Base-by-base conservation (phyloP, 345 rosid genomes). In the Pistacia vera region DNA sequence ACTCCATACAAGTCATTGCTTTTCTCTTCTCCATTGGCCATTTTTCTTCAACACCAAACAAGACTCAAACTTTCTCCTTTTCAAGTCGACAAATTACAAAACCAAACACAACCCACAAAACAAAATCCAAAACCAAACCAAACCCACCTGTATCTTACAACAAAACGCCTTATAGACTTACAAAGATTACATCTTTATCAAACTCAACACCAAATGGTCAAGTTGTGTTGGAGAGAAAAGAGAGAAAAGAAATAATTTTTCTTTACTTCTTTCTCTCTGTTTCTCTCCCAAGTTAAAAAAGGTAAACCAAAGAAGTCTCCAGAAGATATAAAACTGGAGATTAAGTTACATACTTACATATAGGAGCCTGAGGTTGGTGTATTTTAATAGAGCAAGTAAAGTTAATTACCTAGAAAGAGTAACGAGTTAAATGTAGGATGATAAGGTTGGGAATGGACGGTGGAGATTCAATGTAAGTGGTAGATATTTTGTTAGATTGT, bases 1-100 rank as follows among this genome's bases (percentile, higher is more conserved):
- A 91, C 88, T 41, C 85, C 86, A 81, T 95, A 95, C 52, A 90
- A 89, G 51, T 95, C 95, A 60, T 57, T 70, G 78, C 61, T 76
- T 66, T 86, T 81, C 63, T 80, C 84, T 78, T 68, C 88, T 71
- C 75, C 86, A 61, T 75, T 81, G 11, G 85, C 91, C 86, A 87
- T 87, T 85, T 68, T 70, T 75, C 65, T 48, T 11, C 60, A 33
- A 75, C 25, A 9, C 68, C 35, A 51, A 38, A 49, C 62, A 16
- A 33, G 33, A 68, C 12, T 61, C 71, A 63, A 71, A 11, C 28
- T 56, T 75, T 55, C 11, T 55, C 46, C 20, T 65, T 68, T 73
- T 72, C 57, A 72, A 72, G 78, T 83, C 78, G 84, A 82, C 84
- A 51, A 77, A 82, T 85, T 81, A 67, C 5, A 2, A 68, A 68